These are phyloP conservation scores for Tephrocybe sp. DNA, from an alignment of 768 basidiomycete species.

Conservation along the genomic window DNA sequence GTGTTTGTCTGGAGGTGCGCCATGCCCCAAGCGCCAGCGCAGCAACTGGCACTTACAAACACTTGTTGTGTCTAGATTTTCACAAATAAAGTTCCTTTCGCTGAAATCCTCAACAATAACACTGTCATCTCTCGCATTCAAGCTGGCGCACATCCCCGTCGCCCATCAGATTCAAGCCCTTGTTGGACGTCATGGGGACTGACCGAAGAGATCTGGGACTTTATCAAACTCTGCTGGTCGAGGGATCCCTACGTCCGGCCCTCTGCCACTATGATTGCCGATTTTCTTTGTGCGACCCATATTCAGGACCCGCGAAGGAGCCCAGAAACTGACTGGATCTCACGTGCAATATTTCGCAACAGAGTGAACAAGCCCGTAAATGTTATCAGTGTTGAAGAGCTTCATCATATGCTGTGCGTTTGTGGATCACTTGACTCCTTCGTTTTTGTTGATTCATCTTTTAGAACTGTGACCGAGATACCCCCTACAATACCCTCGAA, in stretches of 20 bases:
- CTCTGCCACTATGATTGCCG: background rate
- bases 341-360: background rate
- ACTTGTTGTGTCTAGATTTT: background rate
- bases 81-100: background rate
- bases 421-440: too few relatives aligned
- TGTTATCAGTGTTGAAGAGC: too few relatives aligned
- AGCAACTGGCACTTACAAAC: background rate
- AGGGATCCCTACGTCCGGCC: background rate
- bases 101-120: background rate
- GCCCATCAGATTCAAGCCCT: background rate
- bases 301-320: background rate
- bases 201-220: background rate
- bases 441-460: too few relatives aligned
- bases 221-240: background rate
- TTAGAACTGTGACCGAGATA: too few relatives aligned
- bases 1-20: background rate
- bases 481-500: too few relatives aligned
- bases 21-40: background rate
- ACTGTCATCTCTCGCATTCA: background rate
- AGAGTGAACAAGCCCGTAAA: too few relatives aligned
- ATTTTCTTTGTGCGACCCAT: background rate
- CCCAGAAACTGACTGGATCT: background rate
- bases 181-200: background rate
- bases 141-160: background rate
- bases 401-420: too few relatives aligned